Evolutionary conservation across 495 filamentous ascomycete genomes (phyloP), one percentile per base, ranked within the genome.

Genomic region (Penicillium robsamsonii): DNA sequence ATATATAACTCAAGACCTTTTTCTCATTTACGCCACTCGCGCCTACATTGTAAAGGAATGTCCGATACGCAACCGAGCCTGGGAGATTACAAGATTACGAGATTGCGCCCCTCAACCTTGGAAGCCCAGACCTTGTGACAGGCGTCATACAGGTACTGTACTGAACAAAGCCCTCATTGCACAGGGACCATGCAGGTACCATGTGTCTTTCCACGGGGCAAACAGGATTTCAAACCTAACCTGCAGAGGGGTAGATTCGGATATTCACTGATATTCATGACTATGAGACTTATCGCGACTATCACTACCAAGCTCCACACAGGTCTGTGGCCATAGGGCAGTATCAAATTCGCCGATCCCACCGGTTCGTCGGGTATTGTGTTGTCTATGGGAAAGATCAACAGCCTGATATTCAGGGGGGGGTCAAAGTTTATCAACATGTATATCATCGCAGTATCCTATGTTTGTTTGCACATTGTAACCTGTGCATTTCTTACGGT

Each of bases 401-500:
- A 49, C 61, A 15, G 8, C 49, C 46, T 64, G 64, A 64, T 44
- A 45, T 29, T 66, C 64, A 66, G 61, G 64, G 61, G 64, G 61
- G 64, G 60, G 63, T 24, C 10, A n/a, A 33, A 22, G 47, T 50
- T 35, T 33, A 17, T 5, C 50, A 10, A 17, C 17, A 29, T 47
- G 5, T 35, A 35, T 35, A 6, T 15, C 33, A 13, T 35, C 6
- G 3, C 3, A 38, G 35, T 38, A 17, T n/a, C 6, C 35, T n/a
- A 8, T 17, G 35, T 35, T 22, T 35, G 31, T 38, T 38, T 38
- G n/a, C 35, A 38, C 7, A 3, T n/a, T 38, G 35, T 38, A 38
- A 43, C 22, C 24, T 10, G 4, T 1, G 22, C 10, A 15, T 24
- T 22, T 43, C 20, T 9, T 13, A 12, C 17, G 33, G n/a, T 9